Conservation (phyloP, 2,329 filamentous ascomycete species). For the Dendrostoma leiphaemia region DNA sequence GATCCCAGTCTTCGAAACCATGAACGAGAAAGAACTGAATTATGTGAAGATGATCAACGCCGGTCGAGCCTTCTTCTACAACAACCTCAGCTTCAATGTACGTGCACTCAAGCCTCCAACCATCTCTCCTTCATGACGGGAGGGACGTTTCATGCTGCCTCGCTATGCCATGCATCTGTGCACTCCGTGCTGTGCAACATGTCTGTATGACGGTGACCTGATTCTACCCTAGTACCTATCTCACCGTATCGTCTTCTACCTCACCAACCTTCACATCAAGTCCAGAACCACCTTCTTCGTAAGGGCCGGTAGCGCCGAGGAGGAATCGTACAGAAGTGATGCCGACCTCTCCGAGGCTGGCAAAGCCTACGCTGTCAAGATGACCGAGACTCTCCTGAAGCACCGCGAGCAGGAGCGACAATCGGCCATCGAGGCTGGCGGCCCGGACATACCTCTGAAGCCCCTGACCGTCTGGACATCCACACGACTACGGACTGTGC, state of each 20-base stretch:
- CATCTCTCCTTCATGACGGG: neutral
- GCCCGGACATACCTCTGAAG: conserved; percentile 66
- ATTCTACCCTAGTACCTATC: conserved; percentile 64
- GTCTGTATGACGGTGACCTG: neutral
- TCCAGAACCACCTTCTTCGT: conserved; percentile 91
- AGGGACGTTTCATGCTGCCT: neutral
- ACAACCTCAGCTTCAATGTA: conserved; percentile 87
- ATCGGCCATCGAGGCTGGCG: conserved; percentile 66
- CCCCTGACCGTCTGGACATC: conserved; percentile 93
- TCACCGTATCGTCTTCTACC: conserved; percentile 96
- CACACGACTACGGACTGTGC: conserved; percentile 82
- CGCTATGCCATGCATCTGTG: neutral
- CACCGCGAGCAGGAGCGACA: conserved; percentile 82
- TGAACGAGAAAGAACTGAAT: conserved; percentile 90
- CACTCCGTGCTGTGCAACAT: neutral
- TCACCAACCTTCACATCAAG: conserved; percentile 97
- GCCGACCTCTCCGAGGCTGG: conserved; percentile 80
- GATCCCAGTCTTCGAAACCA: conserved; percentile 95
- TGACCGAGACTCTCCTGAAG: conserved; percentile 78
- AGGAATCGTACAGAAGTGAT: conserved; percentile 88
- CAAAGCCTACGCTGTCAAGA: conserved; percentile 75
- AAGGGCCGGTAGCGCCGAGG: conserved; percentile 75
- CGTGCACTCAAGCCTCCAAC: neutral
- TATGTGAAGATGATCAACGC: conserved; percentile 99
- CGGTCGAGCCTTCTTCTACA: conserved; percentile 88